Base-by-base conservation (phyloP, 2,329 filamentous ascomycete genomes). In the Stemphylium beticola region DNA sequence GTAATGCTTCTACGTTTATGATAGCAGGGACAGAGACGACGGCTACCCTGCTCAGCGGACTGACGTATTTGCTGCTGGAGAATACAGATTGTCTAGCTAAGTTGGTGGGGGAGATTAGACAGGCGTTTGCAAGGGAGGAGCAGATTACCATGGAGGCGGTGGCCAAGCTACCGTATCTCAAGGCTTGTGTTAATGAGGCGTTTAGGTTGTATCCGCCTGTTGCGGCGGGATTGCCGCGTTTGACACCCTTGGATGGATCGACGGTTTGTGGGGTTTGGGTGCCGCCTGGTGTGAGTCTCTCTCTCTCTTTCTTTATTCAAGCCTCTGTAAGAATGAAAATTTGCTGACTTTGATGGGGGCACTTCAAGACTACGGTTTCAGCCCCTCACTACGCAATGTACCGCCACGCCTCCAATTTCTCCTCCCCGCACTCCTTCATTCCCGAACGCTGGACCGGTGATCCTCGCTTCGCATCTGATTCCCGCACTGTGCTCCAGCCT, bases 401-500 rank as follows among this genome's bases (percentile, higher is more conserved):
- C 20, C 20, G 20, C 20, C 20, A 22, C 20, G 20, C 20, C 6
- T 22, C 20, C 20, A 22, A 22, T 6, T 22, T 22, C 20, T 22
- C 20, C 20, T 22, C 20, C 20, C 20, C 20, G 20, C 20, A 22
- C 20, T 22, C 55, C 4, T 81, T 77, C 50, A 53, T 67, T 5
- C 78, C 79, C 4, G 75, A 80, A 50, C 65, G 78, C 18, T 81
- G 78, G 77, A 44, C 76, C 4, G 65, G 62, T 0, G 57, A 61
- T 37, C 46, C 54, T 12, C 56, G 48, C 3, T 76, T 62, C 15
- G 60, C 52, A 0, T 55, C 59, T 11, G 71, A 75, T 31, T 61
- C 73, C 22, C 68, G 67, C 64, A 60, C 4, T 76, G 66, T 14
- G 54, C 20, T 79, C 11, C 74, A 80, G 20, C 67, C 79, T 1